phyloP scores from a whole-genome alignment of 1,284 basidiomycete species.

The Sanghuangporus sanghuang region DNA sequence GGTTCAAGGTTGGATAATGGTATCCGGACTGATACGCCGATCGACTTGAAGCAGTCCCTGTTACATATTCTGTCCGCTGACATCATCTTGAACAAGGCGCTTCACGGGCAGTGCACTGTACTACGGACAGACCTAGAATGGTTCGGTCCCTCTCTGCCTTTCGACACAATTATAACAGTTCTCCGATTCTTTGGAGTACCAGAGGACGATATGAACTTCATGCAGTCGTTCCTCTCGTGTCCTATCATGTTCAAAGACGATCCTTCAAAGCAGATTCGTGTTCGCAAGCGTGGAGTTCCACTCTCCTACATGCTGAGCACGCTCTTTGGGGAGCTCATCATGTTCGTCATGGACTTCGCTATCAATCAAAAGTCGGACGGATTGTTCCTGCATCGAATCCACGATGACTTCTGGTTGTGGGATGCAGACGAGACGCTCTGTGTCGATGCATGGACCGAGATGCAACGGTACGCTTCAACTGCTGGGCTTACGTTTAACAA shows the following conservation, averaged over 20 bases:
- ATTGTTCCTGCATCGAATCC: slow-evolving; percentile 35
- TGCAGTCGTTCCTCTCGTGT: slow-evolving; percentile 33
- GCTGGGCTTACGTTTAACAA: slow-evolving; percentile 34
- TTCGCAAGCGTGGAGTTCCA: slow-evolving; percentile 19
- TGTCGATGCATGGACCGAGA: slow-evolving; percentile 33
- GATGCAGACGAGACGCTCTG: slow-evolving; percentile 28
- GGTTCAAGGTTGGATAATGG: neutral
- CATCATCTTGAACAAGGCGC: slow-evolving; percentile 31
- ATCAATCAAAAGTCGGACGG: slow-evolving; percentile 36
- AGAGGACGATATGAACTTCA: slow-evolving; percentile 32
- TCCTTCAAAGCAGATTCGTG: slow-evolving; percentile 3
- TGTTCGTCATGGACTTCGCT: slow-evolving; percentile 40
- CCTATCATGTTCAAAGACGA: slow-evolving; percentile 19
- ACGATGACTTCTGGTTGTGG: slow-evolving; percentile 40
- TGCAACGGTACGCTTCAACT: slow-evolving; percentile 31
- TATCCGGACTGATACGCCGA: slow-evolving; percentile 11
- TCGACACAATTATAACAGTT: slow-evolving; percentile 34
- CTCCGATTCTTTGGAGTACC: slow-evolving; percentile 37
- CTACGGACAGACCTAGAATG: slow-evolving; percentile 38
- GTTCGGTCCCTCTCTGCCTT: slow-evolving; percentile 42
- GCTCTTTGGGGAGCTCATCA: slow-evolving; percentile 33
- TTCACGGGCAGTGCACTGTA: slow-evolving; percentile 31
- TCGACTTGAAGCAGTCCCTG: slow-evolving; percentile 21
- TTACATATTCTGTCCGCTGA: slow-evolving; percentile 36
- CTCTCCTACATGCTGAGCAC: slow-evolving; percentile 27